Conservation (phyloP, 108 stramenopile genomes). For the Nannochloropsis gaditana region DNA sequence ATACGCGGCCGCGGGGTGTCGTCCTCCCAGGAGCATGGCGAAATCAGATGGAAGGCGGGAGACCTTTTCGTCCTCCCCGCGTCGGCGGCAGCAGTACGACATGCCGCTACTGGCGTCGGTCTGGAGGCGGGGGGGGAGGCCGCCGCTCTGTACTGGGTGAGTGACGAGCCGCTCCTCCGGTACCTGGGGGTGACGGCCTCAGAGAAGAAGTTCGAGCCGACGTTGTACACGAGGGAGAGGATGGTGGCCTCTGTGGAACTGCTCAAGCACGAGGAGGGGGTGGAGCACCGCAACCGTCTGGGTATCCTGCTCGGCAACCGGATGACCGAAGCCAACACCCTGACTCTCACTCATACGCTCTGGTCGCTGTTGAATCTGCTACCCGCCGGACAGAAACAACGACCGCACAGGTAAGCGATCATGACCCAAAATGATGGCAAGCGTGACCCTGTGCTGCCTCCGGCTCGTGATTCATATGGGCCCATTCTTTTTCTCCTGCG, state of each 20-base stretch:
- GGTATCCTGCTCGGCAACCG: constrained; percentile 34
- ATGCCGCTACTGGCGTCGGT: not conserved
- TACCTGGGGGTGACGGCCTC: constrained; percentile 43
- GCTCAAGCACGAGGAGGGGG: constrained; percentile 32
- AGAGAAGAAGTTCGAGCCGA: constrained; percentile 25
- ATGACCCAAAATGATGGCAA: not conserved
- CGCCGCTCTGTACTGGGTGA: constrained; percentile 46
- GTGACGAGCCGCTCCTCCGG: constrained; percentile 40
- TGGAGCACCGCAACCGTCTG: constrained; percentile 40
- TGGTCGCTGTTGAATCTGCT: constrained; percentile 46
- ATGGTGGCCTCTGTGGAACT: constrained; percentile 35
- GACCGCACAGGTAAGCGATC: constrained; percentile 35
- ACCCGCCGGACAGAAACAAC: constrained; percentile 30
- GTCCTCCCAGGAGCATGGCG: constrained; percentile 3
- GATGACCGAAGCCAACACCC: constrained; percentile 30
- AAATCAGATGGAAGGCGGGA: constrained; percentile 36
- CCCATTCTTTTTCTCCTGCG: not conserved
- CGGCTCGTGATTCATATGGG: not conserved
- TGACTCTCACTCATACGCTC: constrained; percentile 48
- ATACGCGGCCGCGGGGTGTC: constrained; percentile 32
- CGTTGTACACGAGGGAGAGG: constrained; percentile 27
- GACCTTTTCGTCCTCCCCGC: constrained; percentile 44
- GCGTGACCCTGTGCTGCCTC: too few relatives aligned
- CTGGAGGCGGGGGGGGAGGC: not conserved
- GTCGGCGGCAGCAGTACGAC: constrained; percentile 14